Evolutionary conservation across 192 early-diverging fungal genomes (phyloP), one percentile per base, ranked within the genome.

Genomic region (Funneliformis mosseae): DNA sequence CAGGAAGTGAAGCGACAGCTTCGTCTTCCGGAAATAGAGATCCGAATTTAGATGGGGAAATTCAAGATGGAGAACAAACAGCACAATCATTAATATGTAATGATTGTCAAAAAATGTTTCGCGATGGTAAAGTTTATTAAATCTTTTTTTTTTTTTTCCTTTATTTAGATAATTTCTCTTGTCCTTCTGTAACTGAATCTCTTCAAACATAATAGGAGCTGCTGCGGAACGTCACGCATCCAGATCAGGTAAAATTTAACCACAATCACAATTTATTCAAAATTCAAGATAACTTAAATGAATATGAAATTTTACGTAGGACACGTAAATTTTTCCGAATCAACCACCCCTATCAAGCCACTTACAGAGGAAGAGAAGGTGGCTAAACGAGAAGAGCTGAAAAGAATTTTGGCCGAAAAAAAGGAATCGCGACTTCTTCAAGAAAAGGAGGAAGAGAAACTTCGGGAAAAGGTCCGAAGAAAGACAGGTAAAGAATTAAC

Each of bases 31-130:
- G 33, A 33, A 2, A 33, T 33, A 33, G 33, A 33, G 33, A 64
- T 10, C 21, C 9, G 80, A 6, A 28, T 48, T 85, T 85, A 68
- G 88, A 86, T 38, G 93, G 88, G 60, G 91, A 90, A 62, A 93
- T 94, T 78, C 81, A 88, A 23, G 88, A 88, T 76, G 91, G 91
- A 12, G 90, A 95, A 76, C 93, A 90, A 68, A 95, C 93, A 16
- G 93, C 95, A 0, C 90, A 96, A 60, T 92, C 90, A 55, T 85
- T 96, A 41, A 83, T 90, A 45, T 96, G 95, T 83, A 90, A 96
- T 62, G 95, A 96, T 74, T 96, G 95, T 77, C 88, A 91, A 55
- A 89, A 92, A 76, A 77, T 96, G n/a, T 86, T 96, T 55, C 85
- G 90, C 48, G 93, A 96, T 84, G 87, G 92, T 91, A 89, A 71